A percentile compares a stretch with the other conserved stretches of the same genome.
phyloP scores from a whole-genome alignment of 1,284 basidiomycete species.

The Sporisorium graminicola region DNA sequence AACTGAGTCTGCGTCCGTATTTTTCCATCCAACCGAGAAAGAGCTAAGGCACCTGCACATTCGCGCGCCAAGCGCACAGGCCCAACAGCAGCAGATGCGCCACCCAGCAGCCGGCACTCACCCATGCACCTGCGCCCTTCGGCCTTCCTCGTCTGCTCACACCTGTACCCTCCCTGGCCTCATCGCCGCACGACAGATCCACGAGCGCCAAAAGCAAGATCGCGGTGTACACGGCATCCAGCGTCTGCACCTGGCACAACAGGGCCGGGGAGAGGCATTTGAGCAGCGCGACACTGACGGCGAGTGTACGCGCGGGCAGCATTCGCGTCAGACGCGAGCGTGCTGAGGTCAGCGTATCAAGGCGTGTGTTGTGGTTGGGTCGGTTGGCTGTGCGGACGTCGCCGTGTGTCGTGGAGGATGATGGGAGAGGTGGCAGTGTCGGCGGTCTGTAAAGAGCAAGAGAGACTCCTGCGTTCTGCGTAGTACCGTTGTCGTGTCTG shows the following conservation, averaged over 20 bases:
- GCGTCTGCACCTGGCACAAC: background rate
- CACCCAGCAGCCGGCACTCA: background rate
- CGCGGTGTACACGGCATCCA: background rate
- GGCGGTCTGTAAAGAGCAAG: constrained; percentile 31
- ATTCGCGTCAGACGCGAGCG: background rate
- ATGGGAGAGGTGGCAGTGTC: constrained; percentile 11
- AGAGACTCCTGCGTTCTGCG: constrained; percentile 7
- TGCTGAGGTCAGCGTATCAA: background rate
- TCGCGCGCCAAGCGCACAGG: background rate
- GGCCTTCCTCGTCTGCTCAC: background rate
- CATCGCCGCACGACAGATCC: background rate
- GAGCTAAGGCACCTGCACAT: too few relatives aligned
- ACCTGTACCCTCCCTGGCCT: background rate
- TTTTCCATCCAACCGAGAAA: too few relatives aligned
- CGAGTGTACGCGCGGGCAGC: background rate
- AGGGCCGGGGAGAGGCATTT: constrained; percentile 14
- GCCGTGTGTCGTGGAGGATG: background rate
- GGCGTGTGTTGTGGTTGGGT: too few relatives aligned
- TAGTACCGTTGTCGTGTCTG: too few relatives aligned
- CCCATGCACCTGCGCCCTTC: background rate
- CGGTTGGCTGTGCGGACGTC: background rate
- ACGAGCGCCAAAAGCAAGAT: constrained; percentile 24
- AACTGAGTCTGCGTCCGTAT: too few relatives aligned
- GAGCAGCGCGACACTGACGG: constrained; percentile 9
- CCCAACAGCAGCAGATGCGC: constrained; percentile 6